phyloP scores from a whole-genome alignment of 177 flowering plant species.

The Vitis hybrid region DNA sequence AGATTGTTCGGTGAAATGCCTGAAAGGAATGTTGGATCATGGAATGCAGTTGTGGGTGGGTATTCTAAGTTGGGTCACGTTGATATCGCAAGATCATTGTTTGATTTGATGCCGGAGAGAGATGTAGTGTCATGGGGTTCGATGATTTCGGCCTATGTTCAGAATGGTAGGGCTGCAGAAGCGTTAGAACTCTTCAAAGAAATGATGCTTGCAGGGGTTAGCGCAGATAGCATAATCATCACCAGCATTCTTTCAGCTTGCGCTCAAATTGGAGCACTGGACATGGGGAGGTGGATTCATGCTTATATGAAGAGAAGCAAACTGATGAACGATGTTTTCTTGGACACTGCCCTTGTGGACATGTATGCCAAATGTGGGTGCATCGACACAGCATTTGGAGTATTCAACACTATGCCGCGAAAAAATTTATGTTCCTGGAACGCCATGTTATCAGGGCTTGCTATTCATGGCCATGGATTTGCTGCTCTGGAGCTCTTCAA shows the following conservation, averaged over 20 bases:
- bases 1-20: constrained; percentile 8
- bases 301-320: constrained; percentile 17
- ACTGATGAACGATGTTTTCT: constrained; percentile 1
- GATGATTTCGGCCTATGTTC: constrained; percentile 20
- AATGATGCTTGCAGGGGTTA: constrained; percentile 2
- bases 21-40: not conserved
- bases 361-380: constrained; percentile 16
- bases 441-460: constrained; percentile 3
- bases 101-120: constrained; percentile 17
- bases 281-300: constrained; percentile 29
- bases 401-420: not conserved
- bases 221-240: constrained; percentile 2
- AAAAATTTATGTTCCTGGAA: constrained; percentile 7
- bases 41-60: constrained; percentile 1
- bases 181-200: constrained; percentile 6
- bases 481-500: not conserved
- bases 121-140: constrained; percentile 24
- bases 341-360: constrained; percentile 6
- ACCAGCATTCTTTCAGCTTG: constrained; percentile 24
- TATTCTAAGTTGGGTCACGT: constrained; percentile 3
- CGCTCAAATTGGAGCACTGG: constrained; percentile 24
- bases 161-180: constrained; percentile 8
- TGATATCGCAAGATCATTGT: constrained; percentile 2
- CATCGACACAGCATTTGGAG: not conserved
- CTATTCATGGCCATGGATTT: constrained; percentile 6